These are phyloP conservation scores for Aspergillus candidus DNA, from an alignment of 2,329 filamentous ascomycete genomes.

Conservation along the genomic window DNA sequence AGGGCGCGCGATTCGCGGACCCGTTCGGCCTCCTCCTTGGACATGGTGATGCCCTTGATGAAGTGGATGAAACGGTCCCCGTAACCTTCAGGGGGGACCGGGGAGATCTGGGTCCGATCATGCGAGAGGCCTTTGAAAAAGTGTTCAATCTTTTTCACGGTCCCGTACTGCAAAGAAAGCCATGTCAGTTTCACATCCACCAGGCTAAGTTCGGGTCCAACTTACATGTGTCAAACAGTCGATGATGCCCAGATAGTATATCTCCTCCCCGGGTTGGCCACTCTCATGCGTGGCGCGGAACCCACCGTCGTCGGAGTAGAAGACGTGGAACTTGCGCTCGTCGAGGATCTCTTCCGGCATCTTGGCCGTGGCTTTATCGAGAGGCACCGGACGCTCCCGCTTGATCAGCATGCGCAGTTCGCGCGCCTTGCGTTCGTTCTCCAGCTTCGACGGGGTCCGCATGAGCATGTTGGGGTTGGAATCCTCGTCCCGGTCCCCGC, in stretches of 20 bases:
- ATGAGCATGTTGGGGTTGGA: slow-evolving; percentile 61
- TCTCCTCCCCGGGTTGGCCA: slow-evolving; percentile 75
- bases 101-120: slow-evolving; percentile 82
- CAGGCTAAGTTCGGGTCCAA: slow-evolving; percentile 18
- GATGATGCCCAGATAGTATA: slow-evolving; percentile 97
- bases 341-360: slow-evolving; percentile 88
- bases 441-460: slow-evolving; percentile 87
- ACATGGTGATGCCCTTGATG: slow-evolving; percentile 85
- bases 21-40: slow-evolving; percentile 70
- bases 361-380: slow-evolving; percentile 72
- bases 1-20: slow-evolving; percentile 24
- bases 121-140: slow-evolving; percentile 91
- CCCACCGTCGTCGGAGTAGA: slow-evolving; percentile 90
- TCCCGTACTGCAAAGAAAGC: slow-evolving; percentile 62
- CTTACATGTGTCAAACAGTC: slow-evolving; percentile 95
- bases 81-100: slow-evolving; percentile 82
- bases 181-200: slow-evolving; percentile 3
- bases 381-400: slow-evolving; percentile 85
- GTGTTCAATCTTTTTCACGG: slow-evolving; percentile 90
- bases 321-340: slow-evolving; percentile 69
- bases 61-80: slow-evolving; percentile 92
- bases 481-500: slow-evolving; percentile 63
- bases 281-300: slow-evolving; percentile 90
- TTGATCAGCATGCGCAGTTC: slow-evolving; percentile 90
- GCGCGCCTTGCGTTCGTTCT: slow-evolving; percentile 82